Conservation (phyloP, 345 rosid genomes). For the Bretschneidera sinensis region DNA sequence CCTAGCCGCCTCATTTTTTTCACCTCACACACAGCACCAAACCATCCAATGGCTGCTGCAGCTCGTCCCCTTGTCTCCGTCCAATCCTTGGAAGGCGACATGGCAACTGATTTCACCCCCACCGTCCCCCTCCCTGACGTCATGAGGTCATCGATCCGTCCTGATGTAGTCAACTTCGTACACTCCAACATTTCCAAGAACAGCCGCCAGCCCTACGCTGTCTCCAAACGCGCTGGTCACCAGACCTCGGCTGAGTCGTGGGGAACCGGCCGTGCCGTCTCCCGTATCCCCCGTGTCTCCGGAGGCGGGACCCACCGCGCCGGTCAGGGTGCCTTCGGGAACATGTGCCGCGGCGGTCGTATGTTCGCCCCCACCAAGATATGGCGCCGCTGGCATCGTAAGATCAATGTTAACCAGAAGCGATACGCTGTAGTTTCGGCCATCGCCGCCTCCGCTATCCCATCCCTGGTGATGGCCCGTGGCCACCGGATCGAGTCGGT, state of each 20-base stretch:
- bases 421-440: constrained; percentile 85
- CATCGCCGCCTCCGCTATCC: constrained; percentile 78
- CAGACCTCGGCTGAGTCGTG: too few relatives aligned
- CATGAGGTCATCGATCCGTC: constrained; percentile 69
- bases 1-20: too few relatives aligned
- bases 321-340: too few relatives aligned
- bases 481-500: constrained; percentile 80
- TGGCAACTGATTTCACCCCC: constrained; percentile 57
- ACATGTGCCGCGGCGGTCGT: too few relatives aligned
- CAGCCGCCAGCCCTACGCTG: constrained; percentile 89
- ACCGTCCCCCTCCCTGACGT: constrained; percentile 64
- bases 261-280: constrained; percentile 93
- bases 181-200: constrained; percentile 75
- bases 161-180: constrained; percentile 68
- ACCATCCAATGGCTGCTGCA: too few relatives aligned
- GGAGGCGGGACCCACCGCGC: constrained; percentile 99
- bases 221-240: constrained; percentile 78
- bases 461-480: constrained; percentile 83
- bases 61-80: constrained; percentile 68
- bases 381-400: too few relatives aligned
- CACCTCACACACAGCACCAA: too few relatives aligned
- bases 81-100: constrained; percentile 67
- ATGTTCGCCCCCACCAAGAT: too few relatives aligned
- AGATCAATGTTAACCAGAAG: too few relatives aligned
- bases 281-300: constrained; percentile 96